phyloP scores from a whole-genome alignment of 495 filamentous ascomycete species.

The Penicillium flavigenum region DNA sequence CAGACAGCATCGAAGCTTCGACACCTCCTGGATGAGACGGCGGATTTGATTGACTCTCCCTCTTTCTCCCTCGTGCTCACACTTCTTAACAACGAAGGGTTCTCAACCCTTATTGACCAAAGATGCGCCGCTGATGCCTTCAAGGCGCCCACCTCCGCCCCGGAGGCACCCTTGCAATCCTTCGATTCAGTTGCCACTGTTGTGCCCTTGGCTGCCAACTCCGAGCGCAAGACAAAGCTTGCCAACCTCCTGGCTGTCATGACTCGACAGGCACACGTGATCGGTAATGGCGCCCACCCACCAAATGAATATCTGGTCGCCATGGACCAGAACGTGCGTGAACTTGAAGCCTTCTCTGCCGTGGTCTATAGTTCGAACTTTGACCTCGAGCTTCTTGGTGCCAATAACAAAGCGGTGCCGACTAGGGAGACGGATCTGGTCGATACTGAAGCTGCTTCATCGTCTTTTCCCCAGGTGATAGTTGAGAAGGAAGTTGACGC shows the following conservation, averaged over 20 bases:
- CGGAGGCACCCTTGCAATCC: conserved; percentile 45
- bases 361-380: conserved; percentile 94
- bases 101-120: conserved; percentile 73
- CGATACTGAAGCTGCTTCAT: conserved; percentile 20
- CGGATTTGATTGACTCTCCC: conserved; percentile 93
- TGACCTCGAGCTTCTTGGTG: conserved; percentile 60
- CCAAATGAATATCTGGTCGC: conserved; percentile 82
- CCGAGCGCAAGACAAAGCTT: conserved; percentile 66
- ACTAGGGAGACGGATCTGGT: conserved; percentile 12
- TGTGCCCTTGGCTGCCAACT: conserved; percentile 29
- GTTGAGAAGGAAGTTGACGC: conserved; percentile 25
- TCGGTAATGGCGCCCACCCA: conserved; percentile 69
- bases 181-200: conserved; percentile 45
- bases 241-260: conserved; percentile 86
- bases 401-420: conserved; percentile 19
- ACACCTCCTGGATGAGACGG: conserved; percentile 90
- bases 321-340: conserved; percentile 73
- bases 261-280: conserved; percentile 82
- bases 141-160: conserved; percentile 52
- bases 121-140: conserved; percentile 79
- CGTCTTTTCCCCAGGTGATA: conserved; percentile 28
- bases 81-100: conserved; percentile 81
- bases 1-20: conserved; percentile 62
- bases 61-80: conserved; percentile 80
- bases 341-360: conserved; percentile 91